Conservation (phyloP, 2,329 filamentous ascomycete genomes). For the Alternaria sp. region DNA sequence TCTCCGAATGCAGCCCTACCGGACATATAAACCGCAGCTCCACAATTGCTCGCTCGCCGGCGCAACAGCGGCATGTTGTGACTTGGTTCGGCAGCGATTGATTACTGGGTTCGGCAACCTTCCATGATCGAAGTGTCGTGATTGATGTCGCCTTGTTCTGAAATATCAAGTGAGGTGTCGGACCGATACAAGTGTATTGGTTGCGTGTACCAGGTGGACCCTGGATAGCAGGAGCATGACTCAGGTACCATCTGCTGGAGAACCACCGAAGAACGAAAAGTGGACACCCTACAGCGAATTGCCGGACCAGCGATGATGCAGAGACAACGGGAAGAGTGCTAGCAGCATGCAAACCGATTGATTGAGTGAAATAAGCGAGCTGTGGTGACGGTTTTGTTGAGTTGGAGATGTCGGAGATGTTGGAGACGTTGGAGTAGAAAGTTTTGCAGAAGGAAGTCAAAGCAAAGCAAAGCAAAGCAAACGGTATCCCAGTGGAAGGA, state of each 20-base stretch:
- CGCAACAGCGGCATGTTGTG: constrained; percentile 1
- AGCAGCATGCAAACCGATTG: constrained; percentile 7
- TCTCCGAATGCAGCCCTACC: constrained; percentile 12
- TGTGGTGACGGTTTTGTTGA: not conserved
- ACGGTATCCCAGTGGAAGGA: not conserved
- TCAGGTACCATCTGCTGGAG: constrained; percentile 13
- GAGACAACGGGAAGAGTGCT: constrained; percentile 1
- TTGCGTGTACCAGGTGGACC: constrained; percentile 4
- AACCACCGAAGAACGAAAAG: constrained; percentile 17
- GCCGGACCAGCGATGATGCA: constrained; percentile 10
- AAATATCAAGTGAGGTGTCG: constrained; percentile 2
- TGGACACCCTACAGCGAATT: constrained; percentile 1
- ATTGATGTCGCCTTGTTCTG: not conserved
- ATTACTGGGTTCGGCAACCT: constrained; percentile 3
- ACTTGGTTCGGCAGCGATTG: not conserved
- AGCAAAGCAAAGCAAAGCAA: not conserved
- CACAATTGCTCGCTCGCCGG: not conserved
- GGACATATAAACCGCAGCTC: constrained; percentile 4
- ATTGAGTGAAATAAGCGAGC: constrained; percentile 2
- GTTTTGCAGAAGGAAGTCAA: not conserved
- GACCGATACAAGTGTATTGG: constrained; percentile 5
- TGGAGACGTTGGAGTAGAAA: not conserved
- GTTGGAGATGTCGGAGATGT: not conserved
- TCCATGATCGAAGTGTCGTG: constrained; percentile 4
- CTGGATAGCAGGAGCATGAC: constrained; percentile 5